phyloP scores from a whole-genome alignment of 1,139 yeast genomes.

The Zygoascus hellenicus region DNA sequence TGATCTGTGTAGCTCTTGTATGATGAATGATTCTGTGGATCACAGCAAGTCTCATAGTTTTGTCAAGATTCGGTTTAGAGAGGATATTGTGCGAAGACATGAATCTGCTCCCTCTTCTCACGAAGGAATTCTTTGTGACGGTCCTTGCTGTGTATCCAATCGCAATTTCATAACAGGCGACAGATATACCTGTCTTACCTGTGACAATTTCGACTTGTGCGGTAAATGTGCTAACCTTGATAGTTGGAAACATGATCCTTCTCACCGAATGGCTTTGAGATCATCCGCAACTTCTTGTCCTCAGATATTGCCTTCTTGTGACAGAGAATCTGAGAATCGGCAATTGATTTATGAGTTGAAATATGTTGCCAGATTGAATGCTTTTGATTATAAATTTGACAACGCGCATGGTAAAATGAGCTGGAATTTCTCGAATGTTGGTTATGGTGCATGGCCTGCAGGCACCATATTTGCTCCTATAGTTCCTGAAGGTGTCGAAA shows the following conservation, averaged over 20 bases:
- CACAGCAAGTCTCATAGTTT: constrained; percentile 24
- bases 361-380: constrained; percentile 9
- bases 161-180: constrained; percentile 35
- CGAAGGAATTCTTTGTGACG: constrained; percentile 37
- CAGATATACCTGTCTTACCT: constrained; percentile 47
- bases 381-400: neutral
- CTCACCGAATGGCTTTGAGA: constrained; percentile 6
- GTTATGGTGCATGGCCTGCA: constrained; percentile 18
- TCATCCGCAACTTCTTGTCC: constrained; percentile 2
- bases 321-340: too few relatives aligned
- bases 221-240: constrained; percentile 36
- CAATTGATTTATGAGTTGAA: too few relatives aligned
- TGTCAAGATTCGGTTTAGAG: constrained; percentile 15
- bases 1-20: constrained; percentile 47
- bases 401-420: constrained; percentile 3
- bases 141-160: constrained; percentile 33
- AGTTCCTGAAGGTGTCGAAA: neutral
- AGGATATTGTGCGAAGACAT: constrained; percentile 2
- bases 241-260: constrained; percentile 10
- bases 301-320: neutral
- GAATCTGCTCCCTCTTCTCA: neutral
- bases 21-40: constrained; percentile 7
- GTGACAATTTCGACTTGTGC: constrained; percentile 50
- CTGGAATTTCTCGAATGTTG: constrained; percentile 16
- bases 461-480: constrained; percentile 13